Percentiles rank a stretch among this genome's conserved stretches.
Evolutionary conservation across 2,329 filamentous ascomycete genomes (phyloP).

Genomic region (Aspergillus flavus): DNA sequence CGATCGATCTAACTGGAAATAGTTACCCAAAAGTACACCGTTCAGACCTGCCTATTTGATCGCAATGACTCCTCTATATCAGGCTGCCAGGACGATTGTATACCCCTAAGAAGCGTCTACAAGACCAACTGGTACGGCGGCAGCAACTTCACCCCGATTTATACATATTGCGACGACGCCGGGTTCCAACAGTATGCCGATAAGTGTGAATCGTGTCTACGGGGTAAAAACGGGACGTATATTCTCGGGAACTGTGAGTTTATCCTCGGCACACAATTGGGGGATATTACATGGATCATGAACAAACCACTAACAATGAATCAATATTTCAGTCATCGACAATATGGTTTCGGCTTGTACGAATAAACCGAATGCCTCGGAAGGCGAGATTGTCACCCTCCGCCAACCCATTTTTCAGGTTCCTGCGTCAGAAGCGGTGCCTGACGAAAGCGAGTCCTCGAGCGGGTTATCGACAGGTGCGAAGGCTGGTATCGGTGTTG

Average conservation of each 20-base stretch:
- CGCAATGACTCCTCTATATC: background rate
- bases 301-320: background rate
- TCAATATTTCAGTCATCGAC: background rate
- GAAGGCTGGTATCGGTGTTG: background rate
- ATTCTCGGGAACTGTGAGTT: background rate
- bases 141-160: background rate
- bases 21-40: background rate
- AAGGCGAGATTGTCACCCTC: background rate
- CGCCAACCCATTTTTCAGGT: background rate
- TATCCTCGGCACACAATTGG: rapidly evolving
- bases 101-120: background rate
- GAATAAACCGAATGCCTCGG: background rate
- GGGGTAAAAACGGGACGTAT: background rate
- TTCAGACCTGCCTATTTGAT: background rate
- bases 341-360: background rate
- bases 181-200: background rate
- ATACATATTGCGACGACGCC: background rate
- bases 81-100: background rate
- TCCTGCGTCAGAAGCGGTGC: background rate
- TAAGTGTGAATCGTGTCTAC: background rate
- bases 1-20: background rate
- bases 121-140: background rate
- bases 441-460: background rate
- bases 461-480: background rate
- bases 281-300: background rate